Conservation (phyloP, 2,329 filamentous ascomycete species). For the Colletotrichum lupini region DNA sequence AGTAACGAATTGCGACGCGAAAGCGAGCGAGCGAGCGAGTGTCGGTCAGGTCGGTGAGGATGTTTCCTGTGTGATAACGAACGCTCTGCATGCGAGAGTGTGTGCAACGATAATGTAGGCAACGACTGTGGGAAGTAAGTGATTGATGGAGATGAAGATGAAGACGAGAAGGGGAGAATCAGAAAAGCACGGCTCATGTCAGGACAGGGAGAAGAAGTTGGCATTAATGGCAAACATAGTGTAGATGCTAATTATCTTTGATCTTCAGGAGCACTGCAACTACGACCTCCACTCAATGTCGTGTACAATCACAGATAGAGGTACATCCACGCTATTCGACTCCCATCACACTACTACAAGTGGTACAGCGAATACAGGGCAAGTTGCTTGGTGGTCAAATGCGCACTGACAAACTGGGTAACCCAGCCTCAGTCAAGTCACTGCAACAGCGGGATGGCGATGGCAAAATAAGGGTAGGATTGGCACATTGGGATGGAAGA, state of each 20-base stretch:
- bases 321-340: background rate
- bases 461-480: conserved; percentile 18
- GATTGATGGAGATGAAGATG: background rate
- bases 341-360: background rate
- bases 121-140: background rate
- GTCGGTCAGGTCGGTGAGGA: conserved; percentile 8
- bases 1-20: conserved; percentile 1
- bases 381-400: background rate
- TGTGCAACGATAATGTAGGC: conserved; percentile 5
- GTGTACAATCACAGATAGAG: background rate
- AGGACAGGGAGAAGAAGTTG: conserved; percentile 16
- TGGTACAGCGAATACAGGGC: background rate
- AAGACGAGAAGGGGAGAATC: background rate
- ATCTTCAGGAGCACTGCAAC: conserved; percentile 12
- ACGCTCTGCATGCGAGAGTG: background rate
- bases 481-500: background rate
- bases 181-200: background rate
- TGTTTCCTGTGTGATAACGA: background rate
- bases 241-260: conserved; percentile 14
- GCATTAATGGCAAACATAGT: conserved; percentile 15
- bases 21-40: conserved; percentile 30
- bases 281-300: background rate
- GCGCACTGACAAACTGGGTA: background rate
- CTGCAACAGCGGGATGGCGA: conserved; percentile 18
- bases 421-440: background rate